Conservation (phyloP, 352 stramenopile species). For the Pythium folliculosum region DNA sequence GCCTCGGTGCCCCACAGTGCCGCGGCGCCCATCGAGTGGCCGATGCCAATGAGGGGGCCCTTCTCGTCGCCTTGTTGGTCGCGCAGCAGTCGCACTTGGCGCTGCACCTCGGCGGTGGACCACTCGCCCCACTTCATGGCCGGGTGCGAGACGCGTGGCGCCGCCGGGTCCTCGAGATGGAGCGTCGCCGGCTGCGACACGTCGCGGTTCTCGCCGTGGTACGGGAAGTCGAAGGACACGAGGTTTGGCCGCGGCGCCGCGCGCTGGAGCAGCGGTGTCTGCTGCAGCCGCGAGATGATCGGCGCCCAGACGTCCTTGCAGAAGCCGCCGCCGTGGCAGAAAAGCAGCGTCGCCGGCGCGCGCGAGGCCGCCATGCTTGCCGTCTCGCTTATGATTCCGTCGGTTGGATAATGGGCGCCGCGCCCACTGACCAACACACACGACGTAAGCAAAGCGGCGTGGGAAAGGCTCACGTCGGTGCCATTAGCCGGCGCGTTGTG, state of each 20-base stretch:
- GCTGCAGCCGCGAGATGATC: constrained; percentile 39
- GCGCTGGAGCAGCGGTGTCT: constrained; percentile 30
- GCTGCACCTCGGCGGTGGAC: constrained; percentile 20
- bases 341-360: constrained; percentile 37
- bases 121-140: constrained; percentile 33
- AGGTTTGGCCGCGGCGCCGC: constrained; percentile 3
- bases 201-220: constrained; percentile 43
- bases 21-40: constrained; percentile 48
- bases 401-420: not conserved
- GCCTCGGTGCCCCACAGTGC: constrained; percentile 38
- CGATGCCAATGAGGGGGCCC: constrained; percentile 48
- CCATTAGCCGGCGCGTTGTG: not conserved
- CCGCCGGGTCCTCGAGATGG: constrained; percentile 27
- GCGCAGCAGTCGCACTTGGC: constrained; percentile 14
- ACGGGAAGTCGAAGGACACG: constrained; percentile 39
- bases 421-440: too few species aligned
- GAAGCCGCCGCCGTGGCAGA: constrained; percentile 49
- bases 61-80: constrained; percentile 3
- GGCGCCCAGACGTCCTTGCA: constrained; percentile 53
- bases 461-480: not conserved
- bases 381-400: not conserved
- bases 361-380: not conserved
- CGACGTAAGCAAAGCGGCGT: not conserved
- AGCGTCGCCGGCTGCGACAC: constrained; percentile 34
- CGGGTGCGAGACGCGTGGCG: constrained; percentile 41